A percentile compares a stretch with the other conserved stretches of the same genome.
Evolutionary conservation across 1,284 basidiomycete species (phyloP).

Genomic region (Cronartium quercuum): DNA sequence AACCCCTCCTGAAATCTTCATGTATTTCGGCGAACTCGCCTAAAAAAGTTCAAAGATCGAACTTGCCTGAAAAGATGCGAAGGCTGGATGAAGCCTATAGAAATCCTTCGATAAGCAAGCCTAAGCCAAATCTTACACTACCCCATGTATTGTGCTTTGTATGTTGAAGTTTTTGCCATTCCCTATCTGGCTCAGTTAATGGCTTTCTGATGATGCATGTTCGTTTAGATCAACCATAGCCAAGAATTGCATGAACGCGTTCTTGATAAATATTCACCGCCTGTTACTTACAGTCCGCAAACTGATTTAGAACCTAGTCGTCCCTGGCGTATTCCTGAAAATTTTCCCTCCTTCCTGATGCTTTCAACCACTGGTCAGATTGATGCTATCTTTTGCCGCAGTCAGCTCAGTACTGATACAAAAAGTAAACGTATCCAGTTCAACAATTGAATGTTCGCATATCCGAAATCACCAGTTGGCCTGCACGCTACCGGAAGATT

Average conservation of each 20-base stretch:
- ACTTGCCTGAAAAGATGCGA: constrained; percentile 20
- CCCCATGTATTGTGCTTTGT: constrained; percentile 11
- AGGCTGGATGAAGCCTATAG: constrained; percentile 8
- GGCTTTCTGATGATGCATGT: not conserved
- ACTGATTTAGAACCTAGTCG: not conserved
- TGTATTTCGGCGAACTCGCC: not conserved
- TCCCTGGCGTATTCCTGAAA: not conserved
- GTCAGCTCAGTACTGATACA: not conserved
- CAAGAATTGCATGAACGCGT: constrained; percentile 22
- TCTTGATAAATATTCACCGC: not conserved
- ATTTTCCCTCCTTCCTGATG: constrained; percentile 7
- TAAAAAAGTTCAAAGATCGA: not conserved
- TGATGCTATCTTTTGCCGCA: not conserved
- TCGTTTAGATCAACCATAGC: constrained; percentile 21
- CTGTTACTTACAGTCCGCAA: not conserved
- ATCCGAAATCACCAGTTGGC: constrained; percentile 50
- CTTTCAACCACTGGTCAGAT: not conserved
- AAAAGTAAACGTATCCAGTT: constrained; percentile 41
- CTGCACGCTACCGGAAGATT: constrained; percentile 46
- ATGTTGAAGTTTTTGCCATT: not conserved
- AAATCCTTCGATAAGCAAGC: not conserved
- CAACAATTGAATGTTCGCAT: constrained; percentile 50
- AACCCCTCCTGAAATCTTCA: constrained; percentile 26
- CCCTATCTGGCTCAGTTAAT: not conserved
- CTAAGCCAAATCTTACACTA: not conserved